phyloP scores from a whole-genome alignment of 1,284 basidiomycete species.

The Xerocomus cyaneibrunnescens region DNA sequence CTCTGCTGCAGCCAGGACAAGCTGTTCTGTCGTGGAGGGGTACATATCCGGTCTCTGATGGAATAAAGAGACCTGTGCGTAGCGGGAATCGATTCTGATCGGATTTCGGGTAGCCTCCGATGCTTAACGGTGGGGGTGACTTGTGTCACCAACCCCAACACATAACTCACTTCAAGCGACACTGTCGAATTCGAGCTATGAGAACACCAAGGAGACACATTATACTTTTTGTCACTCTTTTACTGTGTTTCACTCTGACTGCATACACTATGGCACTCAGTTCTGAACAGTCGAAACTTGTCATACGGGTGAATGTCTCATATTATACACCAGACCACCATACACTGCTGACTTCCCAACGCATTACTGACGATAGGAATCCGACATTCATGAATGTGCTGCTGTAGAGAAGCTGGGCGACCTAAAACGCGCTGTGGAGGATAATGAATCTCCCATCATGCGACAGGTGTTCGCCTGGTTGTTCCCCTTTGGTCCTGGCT shows the following conservation, averaged over 20 bases:
- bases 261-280: slow-evolving; percentile 20
- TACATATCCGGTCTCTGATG: slow-evolving; percentile 9
- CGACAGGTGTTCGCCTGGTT: slow-evolving; percentile 73
- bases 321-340: neutral
- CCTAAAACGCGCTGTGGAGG: slow-evolving; percentile 60
- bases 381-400: slow-evolving; percentile 50
- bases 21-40: slow-evolving; percentile 40
- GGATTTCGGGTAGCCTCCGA: slow-evolving; percentile 28
- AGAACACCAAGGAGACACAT: slow-evolving; percentile 13
- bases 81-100: slow-evolving; percentile 3
- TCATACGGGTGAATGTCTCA: slow-evolving; percentile 31
- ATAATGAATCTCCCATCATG: slow-evolving; percentile 67
- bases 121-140: too few species aligned
- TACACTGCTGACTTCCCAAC: slow-evolving; percentile 10
- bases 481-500: slow-evolving; percentile 85
- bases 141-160: too few species aligned
- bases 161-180: slow-evolving; percentile 1
- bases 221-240: slow-evolving; percentile 42
- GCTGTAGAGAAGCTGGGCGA: slow-evolving; percentile 56
- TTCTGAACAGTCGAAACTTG: slow-evolving; percentile 25
- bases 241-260: slow-evolving; percentile 33
- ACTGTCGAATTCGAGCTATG: slow-evolving; percentile 20
- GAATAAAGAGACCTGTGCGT: neutral
- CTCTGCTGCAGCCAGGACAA: slow-evolving; percentile 60
- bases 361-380: slow-evolving; percentile 38